Conservation (phyloP, 495 filamentous ascomycete genomes). For the Penicillium crystallinum region DNA sequence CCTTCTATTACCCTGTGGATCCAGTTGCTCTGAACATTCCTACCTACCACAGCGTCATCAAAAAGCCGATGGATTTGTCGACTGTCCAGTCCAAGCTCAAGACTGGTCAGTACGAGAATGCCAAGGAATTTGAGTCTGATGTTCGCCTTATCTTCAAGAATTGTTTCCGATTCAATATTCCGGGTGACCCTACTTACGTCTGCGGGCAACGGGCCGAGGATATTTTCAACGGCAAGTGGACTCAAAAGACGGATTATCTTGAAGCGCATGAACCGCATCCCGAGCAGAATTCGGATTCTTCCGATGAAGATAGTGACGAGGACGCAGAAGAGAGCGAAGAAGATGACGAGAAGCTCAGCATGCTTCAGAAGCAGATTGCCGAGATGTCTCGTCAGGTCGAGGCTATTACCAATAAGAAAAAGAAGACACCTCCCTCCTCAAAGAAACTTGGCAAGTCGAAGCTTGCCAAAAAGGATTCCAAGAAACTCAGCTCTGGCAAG, state of each 20-base stretch:
- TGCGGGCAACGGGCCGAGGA: constrained; percentile 66
- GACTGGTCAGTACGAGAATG: constrained; percentile 72
- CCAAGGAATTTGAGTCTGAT: constrained; percentile 82
- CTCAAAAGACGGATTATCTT: constrained; percentile 69
- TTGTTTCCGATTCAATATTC: constrained; percentile 86
- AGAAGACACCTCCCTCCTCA: constrained; percentile 57
- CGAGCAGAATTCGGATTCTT: constrained; percentile 50
- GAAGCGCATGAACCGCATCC: constrained; percentile 63
- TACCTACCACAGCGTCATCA: constrained; percentile 86
- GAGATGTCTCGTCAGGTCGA: constrained; percentile 54
- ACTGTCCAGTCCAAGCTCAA: constrained; percentile 73
- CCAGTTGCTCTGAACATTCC: constrained; percentile 94
- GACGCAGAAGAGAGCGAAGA: constrained; percentile 63
- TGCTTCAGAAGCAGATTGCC: constrained; percentile 63
- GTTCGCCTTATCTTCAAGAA: constrained; percentile 80
- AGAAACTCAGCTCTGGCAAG: constrained; percentile 45
- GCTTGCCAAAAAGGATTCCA: constrained; percentile 51
- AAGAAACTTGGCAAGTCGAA: constrained; percentile 50
- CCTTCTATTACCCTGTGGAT: constrained; percentile 81
- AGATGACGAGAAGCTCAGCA: constrained; percentile 58
- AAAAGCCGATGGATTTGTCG: constrained; percentile 89
- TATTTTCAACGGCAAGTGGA: constrained; percentile 68
- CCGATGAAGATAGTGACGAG: constrained; percentile 61
- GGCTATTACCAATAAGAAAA: constrained; percentile 52
- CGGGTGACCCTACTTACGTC: constrained; percentile 63